Evolutionary conservation across 371 early-diverging fungal species (phyloP).

Genomic region (Mucor lusitanicus): DNA sequence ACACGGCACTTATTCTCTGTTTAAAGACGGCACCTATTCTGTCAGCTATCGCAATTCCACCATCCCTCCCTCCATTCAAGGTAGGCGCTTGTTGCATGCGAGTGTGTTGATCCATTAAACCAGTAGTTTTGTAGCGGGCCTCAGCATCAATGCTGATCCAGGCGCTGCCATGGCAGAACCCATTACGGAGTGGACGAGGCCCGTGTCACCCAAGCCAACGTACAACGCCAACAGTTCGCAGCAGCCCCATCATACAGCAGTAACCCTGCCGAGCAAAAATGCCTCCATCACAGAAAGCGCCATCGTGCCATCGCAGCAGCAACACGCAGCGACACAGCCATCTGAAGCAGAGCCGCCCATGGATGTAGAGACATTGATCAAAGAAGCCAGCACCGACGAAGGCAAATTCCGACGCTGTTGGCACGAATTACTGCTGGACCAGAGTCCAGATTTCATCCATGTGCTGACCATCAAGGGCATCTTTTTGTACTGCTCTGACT

Average conservation of each 20-base stretch:
- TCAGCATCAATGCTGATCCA: neutral
- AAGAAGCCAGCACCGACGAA: slow-evolving; percentile 35
- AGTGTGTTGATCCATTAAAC: neutral
- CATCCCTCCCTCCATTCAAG: slow-evolving; percentile 33
- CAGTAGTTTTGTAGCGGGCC: neutral
- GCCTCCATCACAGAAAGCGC: neutral
- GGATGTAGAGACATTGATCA: slow-evolving; percentile 33
- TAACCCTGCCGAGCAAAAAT: neutral
- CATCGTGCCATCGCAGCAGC: neutral
- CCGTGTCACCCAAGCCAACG: slow-evolving; percentile 15
- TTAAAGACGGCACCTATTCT: slow-evolving; percentile 43
- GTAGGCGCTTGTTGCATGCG: neutral
- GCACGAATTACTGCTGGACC: slow-evolving; percentile 40
- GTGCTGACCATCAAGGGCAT: slow-evolving; percentile 65
- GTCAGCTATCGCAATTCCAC: slow-evolving; percentile 50
- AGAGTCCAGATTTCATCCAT: slow-evolving; percentile 59
- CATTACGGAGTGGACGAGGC: slow-evolving; percentile 24
- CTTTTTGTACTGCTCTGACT: slow-evolving; percentile 60
- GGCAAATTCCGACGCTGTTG: slow-evolving; percentile 30
- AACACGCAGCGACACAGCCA: neutral
- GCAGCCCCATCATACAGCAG: neutral
- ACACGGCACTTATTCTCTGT: neutral
- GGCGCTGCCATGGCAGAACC: neutral
- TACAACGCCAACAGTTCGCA: neutral
- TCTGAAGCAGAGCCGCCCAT: slow-evolving; percentile 18